Percentiles rank a stretch among this genome's conserved stretches.
Conservation (phyloP, 2,329 filamentous ascomycete species). For the Trichoderma aggressivum region DNA sequence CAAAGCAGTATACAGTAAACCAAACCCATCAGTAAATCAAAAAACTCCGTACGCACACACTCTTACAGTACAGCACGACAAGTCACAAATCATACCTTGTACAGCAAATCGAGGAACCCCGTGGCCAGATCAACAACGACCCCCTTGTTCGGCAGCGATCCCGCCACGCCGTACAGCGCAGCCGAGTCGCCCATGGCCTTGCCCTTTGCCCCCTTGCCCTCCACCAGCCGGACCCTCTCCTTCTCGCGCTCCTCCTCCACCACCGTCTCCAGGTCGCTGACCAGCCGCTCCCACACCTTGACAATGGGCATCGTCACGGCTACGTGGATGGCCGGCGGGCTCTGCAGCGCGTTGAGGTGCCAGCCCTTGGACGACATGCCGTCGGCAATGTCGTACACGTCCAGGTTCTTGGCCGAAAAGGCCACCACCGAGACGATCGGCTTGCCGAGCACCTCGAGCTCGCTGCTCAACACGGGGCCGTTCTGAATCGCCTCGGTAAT, state of each 20-base stretch:
- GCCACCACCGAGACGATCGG: constrained; percentile 89
- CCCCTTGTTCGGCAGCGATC: constrained; percentile 91
- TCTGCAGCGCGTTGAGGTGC: constrained; percentile 94
- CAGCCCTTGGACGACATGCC: constrained; percentile 80
- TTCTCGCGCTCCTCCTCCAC: constrained; percentile 75
- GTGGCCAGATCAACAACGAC: constrained; percentile 86
- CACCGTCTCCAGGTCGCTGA: constrained; percentile 66
- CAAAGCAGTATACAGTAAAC: not conserved
- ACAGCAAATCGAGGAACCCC: constrained; percentile 88
- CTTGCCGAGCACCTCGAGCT: constrained; percentile 77
- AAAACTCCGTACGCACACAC: not conserved
- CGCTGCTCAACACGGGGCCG: constrained; percentile 63
- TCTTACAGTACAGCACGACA: not conserved
- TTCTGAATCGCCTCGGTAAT: constrained; percentile 71
- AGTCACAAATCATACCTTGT: constrained; percentile 63
- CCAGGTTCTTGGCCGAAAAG: constrained; percentile 77
- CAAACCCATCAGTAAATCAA: not conserved
- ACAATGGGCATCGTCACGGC: constrained; percentile 87
- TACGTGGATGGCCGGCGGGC: constrained; percentile 86
- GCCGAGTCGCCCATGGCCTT: constrained; percentile 75
- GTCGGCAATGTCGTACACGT: constrained; percentile 94
- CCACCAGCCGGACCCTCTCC: constrained; percentile 67
- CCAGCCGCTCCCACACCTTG: constrained; percentile 74
- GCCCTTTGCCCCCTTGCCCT: constrained; percentile 64
- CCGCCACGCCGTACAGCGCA: constrained; percentile 91